A percentile compares a stretch with the other conserved stretches of the same genome.
Conservation (phyloP, 306 rosid species). For the Mimosa pudica region DNA sequence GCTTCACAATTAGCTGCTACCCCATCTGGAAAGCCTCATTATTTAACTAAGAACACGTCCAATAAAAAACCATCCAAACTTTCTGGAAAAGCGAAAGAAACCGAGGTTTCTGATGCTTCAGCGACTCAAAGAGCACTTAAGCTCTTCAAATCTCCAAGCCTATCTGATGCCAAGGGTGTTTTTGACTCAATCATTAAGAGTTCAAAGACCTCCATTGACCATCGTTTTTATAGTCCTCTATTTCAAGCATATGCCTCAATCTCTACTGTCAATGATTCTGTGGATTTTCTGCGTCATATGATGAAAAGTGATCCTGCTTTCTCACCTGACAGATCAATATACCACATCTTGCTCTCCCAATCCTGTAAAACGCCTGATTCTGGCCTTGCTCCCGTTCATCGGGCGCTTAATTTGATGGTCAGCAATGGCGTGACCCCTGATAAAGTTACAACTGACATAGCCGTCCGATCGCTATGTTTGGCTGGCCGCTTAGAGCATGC, state of each 20-base stretch:
- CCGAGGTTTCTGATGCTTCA: constrained; percentile 1
- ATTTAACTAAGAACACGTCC: constrained; percentile 36
- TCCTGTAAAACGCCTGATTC: constrained; percentile 50
- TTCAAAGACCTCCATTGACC: constrained; percentile 39
- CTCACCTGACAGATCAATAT: constrained; percentile 73
- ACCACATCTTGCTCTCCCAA: constrained; percentile 63
- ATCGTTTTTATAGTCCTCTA: constrained; percentile 57
- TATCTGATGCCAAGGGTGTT: constrained; percentile 64
- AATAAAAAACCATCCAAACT: constrained; percentile 32
- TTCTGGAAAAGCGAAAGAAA: constrained; percentile 25
- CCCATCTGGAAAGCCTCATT: constrained; percentile 35
- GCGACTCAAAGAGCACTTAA: constrained; percentile 23
- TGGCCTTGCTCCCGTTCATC: constrained; percentile 61
- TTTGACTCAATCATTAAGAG: constrained; percentile 52
- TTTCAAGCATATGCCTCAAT: constrained; percentile 74
- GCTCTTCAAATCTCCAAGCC: constrained; percentile 62
- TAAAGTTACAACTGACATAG: constrained; percentile 63
- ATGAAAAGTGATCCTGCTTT: constrained; percentile 54
- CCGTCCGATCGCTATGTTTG: constrained; percentile 64
- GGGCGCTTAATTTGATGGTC: constrained; percentile 73
- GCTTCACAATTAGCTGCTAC: constrained; percentile 23
- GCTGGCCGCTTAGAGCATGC: constrained; percentile 62
- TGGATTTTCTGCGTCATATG: constrained; percentile 75
- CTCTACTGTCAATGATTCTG: constrained; percentile 64
- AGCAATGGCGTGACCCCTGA: constrained; percentile 56